Conservation (phyloP, 2,329 filamentous ascomycete genomes). For the Aspergillus calidoustus region DNA sequence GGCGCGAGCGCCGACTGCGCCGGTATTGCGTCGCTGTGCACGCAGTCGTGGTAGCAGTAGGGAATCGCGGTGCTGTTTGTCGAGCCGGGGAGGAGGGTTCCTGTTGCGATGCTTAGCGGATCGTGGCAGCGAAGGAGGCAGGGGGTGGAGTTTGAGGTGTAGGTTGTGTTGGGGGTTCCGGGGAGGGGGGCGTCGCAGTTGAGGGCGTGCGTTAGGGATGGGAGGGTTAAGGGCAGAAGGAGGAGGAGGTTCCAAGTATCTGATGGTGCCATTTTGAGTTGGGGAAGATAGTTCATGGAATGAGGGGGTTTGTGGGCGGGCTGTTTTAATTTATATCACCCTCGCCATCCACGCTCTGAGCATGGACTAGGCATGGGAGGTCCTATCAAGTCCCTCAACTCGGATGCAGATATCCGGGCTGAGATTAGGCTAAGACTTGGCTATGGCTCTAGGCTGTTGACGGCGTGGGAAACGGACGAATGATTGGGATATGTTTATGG, state of each 20-base stretch:
- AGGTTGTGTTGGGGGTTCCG: neutral
- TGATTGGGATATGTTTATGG: neutral
- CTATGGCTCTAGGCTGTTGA: neutral
- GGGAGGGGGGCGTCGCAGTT: neutral
- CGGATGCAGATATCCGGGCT: neutral
- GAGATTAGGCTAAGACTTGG: neutral
- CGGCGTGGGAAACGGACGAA: neutral
- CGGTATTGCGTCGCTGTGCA: neutral
- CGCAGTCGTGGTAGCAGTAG: slow-evolving; percentile 4
- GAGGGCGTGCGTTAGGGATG: neutral
- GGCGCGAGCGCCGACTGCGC: neutral
- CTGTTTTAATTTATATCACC: neutral
- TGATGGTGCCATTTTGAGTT: neutral
- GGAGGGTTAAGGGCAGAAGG: neutral
- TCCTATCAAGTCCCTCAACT: neutral
- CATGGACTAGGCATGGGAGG: neutral
- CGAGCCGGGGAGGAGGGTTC: neutral
- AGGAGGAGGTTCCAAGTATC: neutral
- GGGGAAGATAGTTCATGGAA: neutral
- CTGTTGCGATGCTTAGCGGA: neutral
- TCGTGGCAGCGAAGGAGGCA: neutral
- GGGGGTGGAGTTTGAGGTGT: neutral
- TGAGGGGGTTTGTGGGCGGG: neutral
- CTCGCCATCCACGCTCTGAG: neutral
- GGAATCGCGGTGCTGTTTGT: neutral